Evolutionary conservation across 371 early-diverging fungal genomes (phyloP).

Genomic region (Racocetra persica): DNA sequence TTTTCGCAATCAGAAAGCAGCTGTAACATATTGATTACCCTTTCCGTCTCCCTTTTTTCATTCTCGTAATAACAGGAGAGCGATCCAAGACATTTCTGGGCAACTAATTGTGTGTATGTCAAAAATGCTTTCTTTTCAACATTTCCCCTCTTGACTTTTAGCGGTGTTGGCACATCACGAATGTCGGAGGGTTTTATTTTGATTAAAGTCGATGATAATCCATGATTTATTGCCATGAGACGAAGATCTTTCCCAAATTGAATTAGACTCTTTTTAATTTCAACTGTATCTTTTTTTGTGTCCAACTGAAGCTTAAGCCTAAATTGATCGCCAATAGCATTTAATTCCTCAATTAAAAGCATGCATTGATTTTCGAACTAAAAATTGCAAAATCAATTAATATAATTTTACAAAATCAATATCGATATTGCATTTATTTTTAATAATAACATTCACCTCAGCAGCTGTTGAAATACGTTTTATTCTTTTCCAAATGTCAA

Average conservation of each 20-base stretch:
- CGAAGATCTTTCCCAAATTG: background rate
- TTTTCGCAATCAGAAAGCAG: background rate
- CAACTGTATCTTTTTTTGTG: background rate
- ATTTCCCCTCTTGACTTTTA: background rate
- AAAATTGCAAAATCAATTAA: too few species aligned
- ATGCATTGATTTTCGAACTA: background rate
- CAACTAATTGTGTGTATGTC: slow-evolving; percentile 1
- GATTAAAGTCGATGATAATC: background rate
- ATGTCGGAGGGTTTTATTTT: background rate
- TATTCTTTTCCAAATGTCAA: background rate
- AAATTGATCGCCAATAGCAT: too few species aligned
- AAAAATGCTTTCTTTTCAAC: background rate
- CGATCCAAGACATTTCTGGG: background rate
- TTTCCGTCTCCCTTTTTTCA: too few species aligned
- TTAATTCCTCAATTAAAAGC: background rate
- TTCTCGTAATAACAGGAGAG: background rate
- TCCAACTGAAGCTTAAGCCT: too few species aligned
- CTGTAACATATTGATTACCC: background rate
- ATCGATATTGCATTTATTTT: background rate
- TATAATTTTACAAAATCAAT: background rate
- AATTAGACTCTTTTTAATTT: background rate
- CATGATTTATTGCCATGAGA: background rate
- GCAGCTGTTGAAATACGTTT: background rate
- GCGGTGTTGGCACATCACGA: background rate
- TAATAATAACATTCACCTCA: background rate